A percentile compares a stretch with the other conserved stretches of the same genome.
Evolutionary conservation across 2,329 filamentous ascomycete species (phyloP).

Genomic region (Talaromyces albobiverticillius): DNA sequence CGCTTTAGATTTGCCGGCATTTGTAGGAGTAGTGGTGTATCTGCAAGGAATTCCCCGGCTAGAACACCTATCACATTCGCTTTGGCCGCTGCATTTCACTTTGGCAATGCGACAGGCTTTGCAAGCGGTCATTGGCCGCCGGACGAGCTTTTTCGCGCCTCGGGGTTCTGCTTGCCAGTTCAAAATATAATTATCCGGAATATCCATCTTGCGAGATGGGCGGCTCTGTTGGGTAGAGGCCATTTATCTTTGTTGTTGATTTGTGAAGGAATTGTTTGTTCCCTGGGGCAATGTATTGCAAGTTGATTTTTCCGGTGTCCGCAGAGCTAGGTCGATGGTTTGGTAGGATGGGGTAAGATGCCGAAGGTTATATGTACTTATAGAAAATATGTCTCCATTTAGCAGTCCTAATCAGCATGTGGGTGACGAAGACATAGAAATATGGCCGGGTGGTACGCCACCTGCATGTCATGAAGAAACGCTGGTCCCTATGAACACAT

Average conservation of each 20-base stretch:
- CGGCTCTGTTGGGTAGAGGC: neutral
- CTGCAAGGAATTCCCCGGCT: neutral
- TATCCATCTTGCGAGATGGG: neutral
- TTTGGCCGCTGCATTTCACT: neutral
- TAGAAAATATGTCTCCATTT: neutral
- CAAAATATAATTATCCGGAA: neutral
- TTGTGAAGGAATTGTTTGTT: too few species aligned
- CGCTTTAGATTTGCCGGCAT: neutral
- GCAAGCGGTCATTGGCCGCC: neutral
- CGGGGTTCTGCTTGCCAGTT: neutral
- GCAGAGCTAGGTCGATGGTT: too few species aligned
- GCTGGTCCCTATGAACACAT: neutral
- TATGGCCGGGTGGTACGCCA: neutral
- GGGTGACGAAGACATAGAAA: neutral
- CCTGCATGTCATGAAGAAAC: neutral
- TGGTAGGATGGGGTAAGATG: too few species aligned
- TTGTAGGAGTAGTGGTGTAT: neutral
- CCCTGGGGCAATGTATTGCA: neutral
- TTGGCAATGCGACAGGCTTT: slow-evolving; percentile 2
- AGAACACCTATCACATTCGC: neutral
- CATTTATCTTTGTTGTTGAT: neutral
- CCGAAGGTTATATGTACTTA: too few species aligned
- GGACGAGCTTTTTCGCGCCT: neutral
- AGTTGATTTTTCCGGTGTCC: neutral
- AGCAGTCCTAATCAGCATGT: neutral